phyloP scores from a whole-genome alignment of 2,329 filamentous ascomycete species.

The Chaetothyriales sp. region DNA sequence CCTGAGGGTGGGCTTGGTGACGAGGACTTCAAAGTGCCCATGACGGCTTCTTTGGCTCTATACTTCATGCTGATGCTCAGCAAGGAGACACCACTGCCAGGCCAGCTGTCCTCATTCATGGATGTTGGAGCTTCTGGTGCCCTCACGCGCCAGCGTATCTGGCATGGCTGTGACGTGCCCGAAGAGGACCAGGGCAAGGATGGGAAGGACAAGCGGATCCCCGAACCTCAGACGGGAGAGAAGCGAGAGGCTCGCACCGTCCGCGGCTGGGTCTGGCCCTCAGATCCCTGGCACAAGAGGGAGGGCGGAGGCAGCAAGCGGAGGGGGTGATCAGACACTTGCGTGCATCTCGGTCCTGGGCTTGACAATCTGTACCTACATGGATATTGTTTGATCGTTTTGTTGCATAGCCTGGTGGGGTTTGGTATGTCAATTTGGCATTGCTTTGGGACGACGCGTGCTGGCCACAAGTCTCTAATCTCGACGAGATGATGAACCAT shows the following conservation, averaged over 20 bases:
- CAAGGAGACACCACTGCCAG: constrained; percentile 45
- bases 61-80: constrained; percentile 55
- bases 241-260: constrained; percentile 46
- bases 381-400: not conserved
- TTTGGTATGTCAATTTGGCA: not conserved
- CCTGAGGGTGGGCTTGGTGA: constrained; percentile 10
- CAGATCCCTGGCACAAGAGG: constrained; percentile 45
- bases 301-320: constrained; percentile 32
- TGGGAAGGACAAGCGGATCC: constrained; percentile 48
- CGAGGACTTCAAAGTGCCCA: constrained; percentile 19
- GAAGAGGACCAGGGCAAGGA: constrained; percentile 24
- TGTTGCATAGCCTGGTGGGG: not conserved
- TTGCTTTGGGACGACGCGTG: not conserved
- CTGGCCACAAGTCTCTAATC: not conserved
- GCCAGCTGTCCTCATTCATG: constrained; percentile 44
- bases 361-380: not conserved
- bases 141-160: constrained; percentile 41
- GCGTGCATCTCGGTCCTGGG: not conserved
- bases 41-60: constrained; percentile 47
- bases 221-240: constrained; percentile 46
- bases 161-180: constrained; percentile 21
- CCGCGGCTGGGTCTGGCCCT: constrained; percentile 49
- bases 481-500: not conserved
- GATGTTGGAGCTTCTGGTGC: constrained; percentile 47
- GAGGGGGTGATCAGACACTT: constrained; percentile 1